phyloP scores from a whole-genome alignment of 495 filamentous ascomycete species.

The Oidiodendron maius region DNA sequence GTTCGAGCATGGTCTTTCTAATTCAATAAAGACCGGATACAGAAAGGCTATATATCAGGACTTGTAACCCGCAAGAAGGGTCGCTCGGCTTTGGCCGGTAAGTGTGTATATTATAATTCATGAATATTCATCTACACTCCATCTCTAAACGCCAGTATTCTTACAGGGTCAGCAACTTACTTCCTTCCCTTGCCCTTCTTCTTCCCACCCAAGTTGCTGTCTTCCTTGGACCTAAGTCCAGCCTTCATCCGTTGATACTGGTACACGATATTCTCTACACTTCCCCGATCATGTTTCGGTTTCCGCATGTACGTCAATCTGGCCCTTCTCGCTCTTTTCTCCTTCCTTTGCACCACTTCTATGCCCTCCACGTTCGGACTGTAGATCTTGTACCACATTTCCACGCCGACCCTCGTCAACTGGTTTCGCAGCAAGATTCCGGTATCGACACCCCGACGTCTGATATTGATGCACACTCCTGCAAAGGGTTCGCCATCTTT shows the following conservation, averaged over 20 bases:
- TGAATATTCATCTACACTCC: neutral
- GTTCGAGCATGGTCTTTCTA: too few species aligned
- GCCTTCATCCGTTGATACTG: constrained; percentile 59
- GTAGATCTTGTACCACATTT: constrained; percentile 97
- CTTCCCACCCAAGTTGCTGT: constrained; percentile 13
- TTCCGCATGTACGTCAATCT: constrained; percentile 87
- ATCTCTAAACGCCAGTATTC: neutral
- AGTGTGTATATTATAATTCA: neutral
- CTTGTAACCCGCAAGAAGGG: too few species aligned
- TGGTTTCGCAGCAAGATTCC: constrained; percentile 78
- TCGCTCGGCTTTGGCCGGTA: neutral
- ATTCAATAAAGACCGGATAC: too few species aligned
- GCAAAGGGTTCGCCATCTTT: constrained; percentile 80
- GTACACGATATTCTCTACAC: constrained; percentile 59
- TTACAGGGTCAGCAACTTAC: neutral
- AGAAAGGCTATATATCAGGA: too few species aligned
- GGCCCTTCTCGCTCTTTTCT: constrained; percentile 82
- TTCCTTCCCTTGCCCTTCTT: constrained; percentile 18
- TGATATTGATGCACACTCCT: constrained; percentile 80
- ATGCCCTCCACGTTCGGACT: constrained; percentile 81
- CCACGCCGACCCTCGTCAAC: constrained; percentile 77
- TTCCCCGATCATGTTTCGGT: constrained; percentile 47
- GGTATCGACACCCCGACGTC: constrained; percentile 78
- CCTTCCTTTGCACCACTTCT: constrained; percentile 83
- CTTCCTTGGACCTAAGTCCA: constrained; percentile 30